phyloP scores from a whole-genome alignment of 2,329 filamentous ascomycete genomes.

The Passalora sequoiae region DNA sequence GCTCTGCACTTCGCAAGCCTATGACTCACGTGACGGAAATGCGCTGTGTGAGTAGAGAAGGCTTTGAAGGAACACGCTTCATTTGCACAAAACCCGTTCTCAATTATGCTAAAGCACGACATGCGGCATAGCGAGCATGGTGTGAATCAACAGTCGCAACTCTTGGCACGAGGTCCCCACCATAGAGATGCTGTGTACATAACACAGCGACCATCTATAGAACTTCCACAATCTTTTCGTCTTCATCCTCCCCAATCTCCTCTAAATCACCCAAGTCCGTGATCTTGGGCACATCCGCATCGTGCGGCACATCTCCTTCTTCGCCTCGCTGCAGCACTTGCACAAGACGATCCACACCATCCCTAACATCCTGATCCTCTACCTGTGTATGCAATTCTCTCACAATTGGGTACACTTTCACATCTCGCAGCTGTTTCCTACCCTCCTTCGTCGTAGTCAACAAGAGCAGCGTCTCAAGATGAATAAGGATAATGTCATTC shows the following conservation, averaged over 20 bases:
- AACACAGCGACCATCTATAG: too few relatives aligned
- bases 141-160: too few relatives aligned
- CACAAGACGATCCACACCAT: conserved; percentile 83
- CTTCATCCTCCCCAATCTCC: conserved; percentile 35
- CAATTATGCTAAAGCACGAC: too few relatives aligned
- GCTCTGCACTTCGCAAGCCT: too few relatives aligned
- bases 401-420: conserved; percentile 84
- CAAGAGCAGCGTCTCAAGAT: conserved; percentile 81
- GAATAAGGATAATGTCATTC: conserved; percentile 69
- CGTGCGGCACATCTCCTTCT: conserved; percentile 48
- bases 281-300: conserved; percentile 31
- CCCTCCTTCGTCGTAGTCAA: conserved; percentile 73
- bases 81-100: too few relatives aligned
- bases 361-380: conserved; percentile 71
- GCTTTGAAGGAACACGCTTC: too few relatives aligned
- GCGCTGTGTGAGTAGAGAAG: too few relatives aligned
- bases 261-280: conserved; percentile 36
- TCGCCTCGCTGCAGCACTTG: conserved; percentile 84
- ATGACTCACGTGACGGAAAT: too few relatives aligned
- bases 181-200: too few relatives aligned
- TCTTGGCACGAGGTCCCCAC: too few relatives aligned
- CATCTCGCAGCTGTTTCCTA: conserved; percentile 65
- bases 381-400: conserved; percentile 77
- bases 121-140: too few relatives aligned
- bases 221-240: conserved; percentile 24